Evolutionary conservation across 768 basidiomycete genomes (phyloP).

Genomic region (Daedalea quercina): DNA sequence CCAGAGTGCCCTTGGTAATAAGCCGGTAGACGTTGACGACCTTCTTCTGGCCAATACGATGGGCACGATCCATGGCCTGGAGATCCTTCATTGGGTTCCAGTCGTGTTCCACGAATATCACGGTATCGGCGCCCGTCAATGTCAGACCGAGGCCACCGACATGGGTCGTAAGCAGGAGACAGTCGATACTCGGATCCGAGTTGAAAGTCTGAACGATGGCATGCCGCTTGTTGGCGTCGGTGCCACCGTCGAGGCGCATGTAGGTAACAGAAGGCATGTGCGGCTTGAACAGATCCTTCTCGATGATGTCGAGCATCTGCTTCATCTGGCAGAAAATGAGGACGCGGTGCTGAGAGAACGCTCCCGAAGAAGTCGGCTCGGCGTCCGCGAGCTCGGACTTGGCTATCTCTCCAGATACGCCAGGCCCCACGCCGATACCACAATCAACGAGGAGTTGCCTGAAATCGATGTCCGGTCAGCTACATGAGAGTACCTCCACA

Average conservation of each 20-base stretch:
- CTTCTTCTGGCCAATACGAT: conserved; percentile 97
- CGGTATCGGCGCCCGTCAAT: conserved; percentile 95
- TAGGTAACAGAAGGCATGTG: conserved; percentile 96
- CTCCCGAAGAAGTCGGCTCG: conserved; percentile 40
- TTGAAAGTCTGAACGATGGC: conserved; percentile 98
- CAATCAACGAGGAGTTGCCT: conserved; percentile 95
- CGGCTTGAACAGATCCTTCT: conserved; percentile 83
- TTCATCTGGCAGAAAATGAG: conserved; percentile 99
- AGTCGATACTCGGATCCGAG: conserved; percentile 94
- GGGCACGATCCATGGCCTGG: conserved; percentile 98
- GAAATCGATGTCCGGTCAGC: conserved; percentile 7
- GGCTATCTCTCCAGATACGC: conserved; percentile 40
- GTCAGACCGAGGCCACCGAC: conserved; percentile 96
- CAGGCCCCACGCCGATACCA: conserved; percentile 68
- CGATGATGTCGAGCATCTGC: conserved; percentile 97
- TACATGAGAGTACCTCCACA: neutral
- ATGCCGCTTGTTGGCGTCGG: conserved; percentile 90
- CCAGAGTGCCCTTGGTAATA: conserved; percentile 93
- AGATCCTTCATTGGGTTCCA: conserved; percentile 99
- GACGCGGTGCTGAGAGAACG: conserved; percentile 93
- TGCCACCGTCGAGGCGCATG: conserved; percentile 94
- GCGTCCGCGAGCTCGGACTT: conserved; percentile 67
- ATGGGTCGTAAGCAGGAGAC: conserved; percentile 90
- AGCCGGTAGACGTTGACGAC: conserved; percentile 98
- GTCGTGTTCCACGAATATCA: conserved; percentile 99